Percentiles rank a stretch among this genome's conserved stretches.
These are phyloP conservation scores for Oemleria cerasiformis DNA, from an alignment of 306 rosid species.

Conservation along the genomic window DNA sequence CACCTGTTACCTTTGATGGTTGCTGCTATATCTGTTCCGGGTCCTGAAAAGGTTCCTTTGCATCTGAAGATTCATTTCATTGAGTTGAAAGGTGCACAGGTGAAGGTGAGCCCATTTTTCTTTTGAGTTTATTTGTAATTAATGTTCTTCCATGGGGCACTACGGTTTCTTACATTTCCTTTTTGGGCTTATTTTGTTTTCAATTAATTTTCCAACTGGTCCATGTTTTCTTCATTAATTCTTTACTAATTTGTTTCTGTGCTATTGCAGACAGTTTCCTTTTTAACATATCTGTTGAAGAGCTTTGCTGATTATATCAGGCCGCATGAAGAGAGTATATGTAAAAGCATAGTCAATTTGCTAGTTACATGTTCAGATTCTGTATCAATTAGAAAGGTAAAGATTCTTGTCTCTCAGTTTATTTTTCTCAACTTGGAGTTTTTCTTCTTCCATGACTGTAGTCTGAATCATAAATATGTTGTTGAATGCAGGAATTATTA, in stretches of 20 bases:
- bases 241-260: constrained; percentile 25
- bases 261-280: constrained; percentile 86
- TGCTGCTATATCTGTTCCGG: constrained; percentile 93
- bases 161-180: not conserved
- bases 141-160: not conserved
- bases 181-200: not conserved
- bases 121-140: not conserved
- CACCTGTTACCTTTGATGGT: constrained; percentile 94
- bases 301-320: constrained; percentile 92
- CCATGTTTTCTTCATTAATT: constrained; percentile 14
- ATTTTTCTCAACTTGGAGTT: constrained; percentile 9
- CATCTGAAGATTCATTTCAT: constrained; percentile 73
- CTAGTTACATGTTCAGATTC: constrained; percentile 98
- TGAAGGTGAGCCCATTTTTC: constrained; percentile 59
- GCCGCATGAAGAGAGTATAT: constrained; percentile 98
- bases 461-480: constrained; percentile 13
- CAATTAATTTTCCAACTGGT: not conserved
- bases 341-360: constrained; percentile 97
- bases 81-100: constrained; percentile 98
- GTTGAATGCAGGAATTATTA: constrained; percentile 77
- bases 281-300: constrained; percentile 90
- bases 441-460: constrained; percentile 10
- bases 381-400: constrained; percentile 93
- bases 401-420: constrained; percentile 15
- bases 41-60: constrained; percentile 88